A percentile compares a stretch with the other conserved stretches of the same genome.
Evolutionary conservation across 352 stramenopile genomes (phyloP).

Genomic region (Pythium monospermum): DNA sequence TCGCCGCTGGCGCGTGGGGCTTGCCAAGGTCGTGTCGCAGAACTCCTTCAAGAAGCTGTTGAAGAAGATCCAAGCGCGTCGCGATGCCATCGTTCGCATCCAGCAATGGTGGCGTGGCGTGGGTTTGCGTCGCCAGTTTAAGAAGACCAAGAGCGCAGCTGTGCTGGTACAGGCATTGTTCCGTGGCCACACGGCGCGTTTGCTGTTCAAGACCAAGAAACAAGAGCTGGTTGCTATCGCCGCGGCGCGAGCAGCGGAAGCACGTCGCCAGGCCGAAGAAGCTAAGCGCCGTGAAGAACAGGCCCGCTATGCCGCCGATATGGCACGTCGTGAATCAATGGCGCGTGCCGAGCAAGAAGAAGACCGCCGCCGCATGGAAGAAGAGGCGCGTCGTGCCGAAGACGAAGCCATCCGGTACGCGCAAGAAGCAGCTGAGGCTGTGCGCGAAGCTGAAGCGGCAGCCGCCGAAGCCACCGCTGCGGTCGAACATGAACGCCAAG

Average conservation of each 20-base stretch:
- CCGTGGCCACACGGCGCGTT: constrained; percentile 68
- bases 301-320: constrained; percentile 49
- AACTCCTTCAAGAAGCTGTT: constrained; percentile 43
- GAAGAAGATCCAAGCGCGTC: constrained; percentile 61
- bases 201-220: constrained; percentile 80
- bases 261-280: constrained; percentile 69
- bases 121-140: constrained; percentile 68
- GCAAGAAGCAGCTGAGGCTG: constrained; percentile 45
- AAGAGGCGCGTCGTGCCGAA: constrained; percentile 59
- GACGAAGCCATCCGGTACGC: constrained; percentile 54
- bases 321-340: constrained; percentile 50
- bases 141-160: constrained; percentile 71
- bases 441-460: constrained; percentile 56
- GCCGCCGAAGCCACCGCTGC: constrained; percentile 72
- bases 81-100: constrained; percentile 57
- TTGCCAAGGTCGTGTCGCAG: constrained; percentile 66
- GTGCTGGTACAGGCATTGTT: constrained; percentile 77
- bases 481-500: constrained; percentile 76
- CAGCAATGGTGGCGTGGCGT: constrained; percentile 84
- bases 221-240: constrained; percentile 78
- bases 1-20: constrained; percentile 60
- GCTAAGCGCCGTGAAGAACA: constrained; percentile 80
- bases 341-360: constrained; percentile 44
- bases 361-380: constrained; percentile 66
- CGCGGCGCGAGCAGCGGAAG: constrained; percentile 66